These are phyloP conservation scores for Sporobolomyces roseus DNA, from an alignment of 768 basidiomycete species.

Conservation along the genomic window DNA sequence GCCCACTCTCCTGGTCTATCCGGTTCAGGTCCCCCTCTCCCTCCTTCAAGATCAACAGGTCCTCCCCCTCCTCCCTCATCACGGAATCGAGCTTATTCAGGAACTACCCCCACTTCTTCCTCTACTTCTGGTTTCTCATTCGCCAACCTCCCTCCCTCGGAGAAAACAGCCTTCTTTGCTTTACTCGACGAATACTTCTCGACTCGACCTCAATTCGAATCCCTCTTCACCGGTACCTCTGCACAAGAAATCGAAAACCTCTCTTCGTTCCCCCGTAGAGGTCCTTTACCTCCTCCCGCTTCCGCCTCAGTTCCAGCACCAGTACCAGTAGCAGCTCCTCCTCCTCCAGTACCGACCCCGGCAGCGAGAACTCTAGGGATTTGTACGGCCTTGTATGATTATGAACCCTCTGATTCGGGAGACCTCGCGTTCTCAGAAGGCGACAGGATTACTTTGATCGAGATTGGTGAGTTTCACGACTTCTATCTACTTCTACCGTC, in stretches of 20 bases:
- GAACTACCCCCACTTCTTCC: too few species aligned
- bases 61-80: neutral
- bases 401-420: conserved; percentile 37
- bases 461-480: conserved; percentile 30
- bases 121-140: too few species aligned
- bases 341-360: neutral
- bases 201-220: conserved; percentile 10
- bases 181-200: neutral
- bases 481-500: neutral
- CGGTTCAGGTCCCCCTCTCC: neutral
- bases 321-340: neutral
- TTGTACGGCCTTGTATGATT: conserved; percentile 34
- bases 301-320: neutral
- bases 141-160: too few species aligned
- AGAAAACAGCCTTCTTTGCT: neutral
- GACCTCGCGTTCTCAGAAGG: conserved; percentile 50
- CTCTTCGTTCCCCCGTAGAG: conserved; percentile 7
- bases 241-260: conserved; percentile 18
- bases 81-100: neutral
- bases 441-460: conserved; percentile 46
- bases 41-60: neutral
- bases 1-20: neutral
- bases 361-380: neutral
- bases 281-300: neutral
- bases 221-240: neutral